phyloP scores from a whole-genome alignment of 371 early-diverging fungal genomes.

The Nematocida displodere region DNA sequence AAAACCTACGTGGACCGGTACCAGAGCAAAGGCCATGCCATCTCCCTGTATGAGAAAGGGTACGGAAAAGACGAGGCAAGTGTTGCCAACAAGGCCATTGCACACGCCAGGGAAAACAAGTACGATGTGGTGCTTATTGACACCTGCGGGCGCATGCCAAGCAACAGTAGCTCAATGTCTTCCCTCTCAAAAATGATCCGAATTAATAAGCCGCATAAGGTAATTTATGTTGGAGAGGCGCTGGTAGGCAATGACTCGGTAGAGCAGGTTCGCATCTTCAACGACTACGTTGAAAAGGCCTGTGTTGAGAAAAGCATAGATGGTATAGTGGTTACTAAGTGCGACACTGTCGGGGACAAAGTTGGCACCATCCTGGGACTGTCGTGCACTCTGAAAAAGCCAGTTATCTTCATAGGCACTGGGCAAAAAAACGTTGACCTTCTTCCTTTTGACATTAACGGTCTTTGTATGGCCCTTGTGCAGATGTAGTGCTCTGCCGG shows the following conservation, averaged over 20 bases:
- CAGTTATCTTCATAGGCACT: conserved; percentile 95
- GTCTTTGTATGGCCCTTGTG: conserved; percentile 12
- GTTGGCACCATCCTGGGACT: conserved; percentile 67
- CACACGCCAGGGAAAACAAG: conserved; percentile 70
- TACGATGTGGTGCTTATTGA: conserved; percentile 95
- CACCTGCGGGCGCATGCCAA: conserved; percentile 98
- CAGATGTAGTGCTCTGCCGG: not conserved
- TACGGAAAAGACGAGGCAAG: conserved; percentile 94
- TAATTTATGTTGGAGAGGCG: conserved; percentile 97
- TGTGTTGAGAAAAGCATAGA: conserved; percentile 76
- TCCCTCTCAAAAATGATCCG: conserved; percentile 77
- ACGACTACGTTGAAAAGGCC: conserved; percentile 77
- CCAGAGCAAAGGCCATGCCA: conserved; percentile 72
- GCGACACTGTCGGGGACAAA: conserved; percentile 96
- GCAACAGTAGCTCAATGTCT: conserved; percentile 91
- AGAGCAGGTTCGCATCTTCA: conserved; percentile 91
- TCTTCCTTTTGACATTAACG: conserved; percentile 44
- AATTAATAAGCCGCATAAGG: conserved; percentile 86
- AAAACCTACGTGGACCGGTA: conserved; percentile 83
- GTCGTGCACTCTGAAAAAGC: conserved; percentile 78
- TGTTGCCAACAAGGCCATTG: conserved; percentile 91
- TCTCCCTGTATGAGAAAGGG: conserved; percentile 89
- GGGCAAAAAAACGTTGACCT: conserved; percentile 96
- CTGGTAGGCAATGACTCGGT: conserved; percentile 93
- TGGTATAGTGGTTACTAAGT: conserved; percentile 90